Percentiles rank a stretch among this genome's conserved stretches.
Conservation (phyloP, 805 yeast genomes). For the Candida tallmaniae region DNA sequence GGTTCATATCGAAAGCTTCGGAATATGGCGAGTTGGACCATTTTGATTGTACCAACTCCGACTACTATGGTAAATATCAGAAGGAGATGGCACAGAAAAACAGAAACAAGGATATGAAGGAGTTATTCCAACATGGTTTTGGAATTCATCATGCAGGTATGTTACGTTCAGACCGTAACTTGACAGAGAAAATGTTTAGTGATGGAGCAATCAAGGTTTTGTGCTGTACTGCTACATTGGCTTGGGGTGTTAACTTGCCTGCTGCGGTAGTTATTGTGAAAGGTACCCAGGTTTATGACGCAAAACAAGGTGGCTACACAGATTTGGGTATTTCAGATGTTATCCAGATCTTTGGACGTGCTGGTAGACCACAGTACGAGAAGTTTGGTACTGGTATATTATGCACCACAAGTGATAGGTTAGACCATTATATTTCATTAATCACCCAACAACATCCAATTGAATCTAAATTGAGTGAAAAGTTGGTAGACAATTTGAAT, state of each 20-base stretch:
- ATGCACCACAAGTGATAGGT: constrained; percentile 73
- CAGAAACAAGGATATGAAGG: constrained; percentile 74
- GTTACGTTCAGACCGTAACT: constrained; percentile 83
- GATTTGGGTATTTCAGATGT: constrained; percentile 96
- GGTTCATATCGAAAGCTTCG: constrained; percentile 64
- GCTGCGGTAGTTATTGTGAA: constrained; percentile 96
- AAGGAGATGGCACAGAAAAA: constrained; percentile 66
- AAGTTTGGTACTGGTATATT: constrained; percentile 88
- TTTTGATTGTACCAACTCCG: constrained; percentile 54
- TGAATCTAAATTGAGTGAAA: constrained; percentile 75
- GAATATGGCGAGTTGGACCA: constrained; percentile 50
- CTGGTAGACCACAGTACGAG: constrained; percentile 98
- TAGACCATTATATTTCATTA: constrained; percentile 85
- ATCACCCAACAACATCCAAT: constrained; percentile 95
- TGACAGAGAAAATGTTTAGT: constrained; percentile 83
- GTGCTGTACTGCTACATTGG: constrained; percentile 95
- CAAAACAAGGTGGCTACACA: constrained; percentile 90
- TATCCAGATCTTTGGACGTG: constrained; percentile 97
- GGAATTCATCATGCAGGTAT: constrained; percentile 98
- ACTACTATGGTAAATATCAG: constrained; percentile 39
- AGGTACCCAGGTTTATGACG: constrained; percentile 94
- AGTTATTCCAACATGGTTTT: constrained; percentile 75
- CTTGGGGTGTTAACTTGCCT: constrained; percentile 99
- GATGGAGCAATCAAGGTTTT: constrained; percentile 83
- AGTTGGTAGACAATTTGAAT: constrained; percentile 85